phyloP scores from a whole-genome alignment of 345 rosid genomes.

The Conringia planisiliqua region DNA sequence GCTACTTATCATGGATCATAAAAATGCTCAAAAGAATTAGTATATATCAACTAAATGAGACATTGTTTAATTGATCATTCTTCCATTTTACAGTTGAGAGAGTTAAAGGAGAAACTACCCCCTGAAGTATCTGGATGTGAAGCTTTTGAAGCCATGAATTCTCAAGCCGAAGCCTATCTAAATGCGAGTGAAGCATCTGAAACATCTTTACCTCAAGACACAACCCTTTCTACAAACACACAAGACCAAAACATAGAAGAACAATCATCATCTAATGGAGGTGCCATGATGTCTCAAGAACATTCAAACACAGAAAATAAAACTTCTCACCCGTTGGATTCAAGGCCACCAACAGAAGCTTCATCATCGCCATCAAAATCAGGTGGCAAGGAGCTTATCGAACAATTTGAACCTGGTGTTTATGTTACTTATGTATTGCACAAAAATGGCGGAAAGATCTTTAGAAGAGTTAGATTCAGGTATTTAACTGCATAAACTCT shows the following conservation, averaged over 20 bases:
- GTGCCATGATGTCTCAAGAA: conserved; percentile 31
- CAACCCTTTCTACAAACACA: conserved; percentile 12
- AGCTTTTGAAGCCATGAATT: conserved; percentile 48
- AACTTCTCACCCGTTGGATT: conserved; percentile 23
- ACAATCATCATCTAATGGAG: conserved; percentile 23
- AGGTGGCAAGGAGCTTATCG: conserved; percentile 54
- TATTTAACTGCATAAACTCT: conserved; percentile 20
- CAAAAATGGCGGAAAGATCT: conserved; percentile 63
- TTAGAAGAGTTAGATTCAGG: conserved; percentile 93
- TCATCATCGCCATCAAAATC: conserved; percentile 17
- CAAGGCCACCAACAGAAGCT: conserved; percentile 29
- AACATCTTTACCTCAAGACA: conserved; percentile 30
- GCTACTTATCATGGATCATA: neutral
- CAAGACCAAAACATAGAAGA: conserved; percentile 32
- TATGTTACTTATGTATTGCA: conserved; percentile 60
- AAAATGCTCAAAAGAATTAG: neutral
- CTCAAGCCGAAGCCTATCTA: conserved; percentile 57
- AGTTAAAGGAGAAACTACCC: conserved; percentile 52
- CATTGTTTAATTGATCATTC: neutral
- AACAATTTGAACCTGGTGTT: conserved; percentile 93
- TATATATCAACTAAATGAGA: neutral
- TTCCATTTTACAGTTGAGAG: conserved; percentile 53
- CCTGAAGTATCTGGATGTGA: conserved; percentile 50
- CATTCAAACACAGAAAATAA: conserved; percentile 27
- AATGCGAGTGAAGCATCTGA: conserved; percentile 33